phyloP scores from a whole-genome alignment of 1,284 basidiomycete genomes.

The Fistulina hepatica region DNA sequence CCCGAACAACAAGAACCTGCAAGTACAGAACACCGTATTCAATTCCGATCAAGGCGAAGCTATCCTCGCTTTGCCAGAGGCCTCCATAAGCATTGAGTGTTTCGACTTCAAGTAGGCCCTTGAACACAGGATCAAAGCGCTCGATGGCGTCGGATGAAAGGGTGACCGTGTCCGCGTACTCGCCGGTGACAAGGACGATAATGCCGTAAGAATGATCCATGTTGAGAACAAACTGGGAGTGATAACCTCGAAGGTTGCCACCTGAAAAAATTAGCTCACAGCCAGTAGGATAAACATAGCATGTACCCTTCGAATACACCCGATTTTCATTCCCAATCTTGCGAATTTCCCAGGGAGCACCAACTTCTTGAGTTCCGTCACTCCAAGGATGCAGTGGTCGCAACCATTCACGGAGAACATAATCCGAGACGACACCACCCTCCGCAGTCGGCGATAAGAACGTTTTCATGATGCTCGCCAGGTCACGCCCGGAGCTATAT shows the following conservation, averaged over 20 bases:
- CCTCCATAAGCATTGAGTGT: constrained; percentile 25
- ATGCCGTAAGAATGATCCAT: constrained; percentile 37
- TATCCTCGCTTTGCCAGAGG: constrained; percentile 22
- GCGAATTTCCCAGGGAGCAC: constrained; percentile 40
- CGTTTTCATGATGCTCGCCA: constrained; percentile 30
- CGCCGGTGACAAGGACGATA: constrained; percentile 34
- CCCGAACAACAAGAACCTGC: constrained; percentile 23
- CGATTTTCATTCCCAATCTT: constrained; percentile 25
- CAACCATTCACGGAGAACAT: constrained; percentile 33
- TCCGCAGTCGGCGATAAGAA: constrained; percentile 31
- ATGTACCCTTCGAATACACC: constrained; percentile 27
- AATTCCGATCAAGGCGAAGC: constrained; percentile 22
- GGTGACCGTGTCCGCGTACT: constrained; percentile 25
- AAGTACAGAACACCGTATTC: constrained; percentile 27
- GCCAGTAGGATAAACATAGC: constrained; percentile 3
- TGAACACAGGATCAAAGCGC: constrained; percentile 32
- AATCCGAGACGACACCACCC: constrained; percentile 27
- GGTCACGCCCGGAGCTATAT: constrained; percentile 35
- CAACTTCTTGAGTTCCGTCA: constrained; percentile 32
- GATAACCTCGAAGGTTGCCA: constrained; percentile 34
- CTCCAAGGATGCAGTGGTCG: constrained; percentile 30
- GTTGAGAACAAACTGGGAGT: constrained; percentile 33
- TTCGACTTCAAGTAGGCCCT: constrained; percentile 23
- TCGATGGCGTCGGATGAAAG: constrained; percentile 29
- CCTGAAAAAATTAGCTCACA: constrained; percentile 19